phyloP scores from a whole-genome alignment of 305 asterid species.

The Fraxinus dipetala region DNA sequence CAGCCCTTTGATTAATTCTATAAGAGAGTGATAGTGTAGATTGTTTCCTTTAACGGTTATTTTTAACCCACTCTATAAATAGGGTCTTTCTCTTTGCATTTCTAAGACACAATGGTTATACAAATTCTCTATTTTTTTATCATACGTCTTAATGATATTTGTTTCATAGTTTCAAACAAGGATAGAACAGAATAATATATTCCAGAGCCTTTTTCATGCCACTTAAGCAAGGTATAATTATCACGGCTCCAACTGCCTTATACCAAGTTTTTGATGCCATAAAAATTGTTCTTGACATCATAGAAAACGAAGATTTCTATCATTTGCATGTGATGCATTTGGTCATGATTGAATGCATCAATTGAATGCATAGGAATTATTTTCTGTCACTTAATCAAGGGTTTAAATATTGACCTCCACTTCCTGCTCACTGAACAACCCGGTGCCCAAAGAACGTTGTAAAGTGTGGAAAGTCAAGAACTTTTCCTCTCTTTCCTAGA shows the following conservation, averaged over 20 bases:
- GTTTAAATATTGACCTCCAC: background rate
- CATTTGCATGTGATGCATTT: background rate
- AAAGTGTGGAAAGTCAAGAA: slow-evolving; percentile 3
- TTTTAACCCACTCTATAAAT: background rate
- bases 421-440: background rate
- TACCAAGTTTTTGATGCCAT: background rate
- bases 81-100: background rate
- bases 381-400: slow-evolving; percentile 9
- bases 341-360: background rate
- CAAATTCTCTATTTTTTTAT: background rate
- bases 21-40: background rate
- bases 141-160: background rate
- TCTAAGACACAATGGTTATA: background rate
- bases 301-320: background rate
- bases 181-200: background rate
- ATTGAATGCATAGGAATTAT: slow-evolving; percentile 2
- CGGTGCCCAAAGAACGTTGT: slow-evolving; percentile 6
- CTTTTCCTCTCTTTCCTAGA: slow-evolving; percentile 8
- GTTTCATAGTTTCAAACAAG: background rate
- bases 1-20: background rate
- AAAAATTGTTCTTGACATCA: background rate
- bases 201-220: background rate
- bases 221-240: background rate
- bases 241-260: background rate
- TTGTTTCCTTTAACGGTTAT: background rate